phyloP scores from a whole-genome alignment of 805 yeast species.

The Myxozyma kluyveri region DNA sequence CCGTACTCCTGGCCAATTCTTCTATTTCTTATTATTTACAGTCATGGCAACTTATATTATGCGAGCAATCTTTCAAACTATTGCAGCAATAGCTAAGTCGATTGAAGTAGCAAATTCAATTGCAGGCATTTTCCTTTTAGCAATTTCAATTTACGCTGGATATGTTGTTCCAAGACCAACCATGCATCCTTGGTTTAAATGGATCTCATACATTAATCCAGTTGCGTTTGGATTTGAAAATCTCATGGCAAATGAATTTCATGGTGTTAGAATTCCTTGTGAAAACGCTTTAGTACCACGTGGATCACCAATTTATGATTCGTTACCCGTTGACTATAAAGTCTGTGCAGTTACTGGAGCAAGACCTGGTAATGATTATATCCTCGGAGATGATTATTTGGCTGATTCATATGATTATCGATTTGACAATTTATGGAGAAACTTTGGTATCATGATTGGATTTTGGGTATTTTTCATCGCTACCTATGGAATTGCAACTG shows the following conservation, averaged over 20 bases:
- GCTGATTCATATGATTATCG: constrained; percentile 45
- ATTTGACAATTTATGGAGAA: constrained; percentile 55
- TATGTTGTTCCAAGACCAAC: constrained; percentile 35
- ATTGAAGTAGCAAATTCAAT: constrained; percentile 47
- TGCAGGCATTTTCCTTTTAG: constrained; percentile 44
- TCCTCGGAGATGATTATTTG: constrained; percentile 54
- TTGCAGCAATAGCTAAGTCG: constrained; percentile 40
- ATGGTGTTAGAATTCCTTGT: constrained; percentile 42
- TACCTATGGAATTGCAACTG: constrained; percentile 37
- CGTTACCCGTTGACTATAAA: constrained; percentile 33
- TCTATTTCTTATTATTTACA: constrained; percentile 47
- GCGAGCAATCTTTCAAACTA: constrained; percentile 50
- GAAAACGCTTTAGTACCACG: constrained; percentile 42
- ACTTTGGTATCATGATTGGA: constrained; percentile 4
- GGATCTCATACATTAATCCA: constrained; percentile 50
- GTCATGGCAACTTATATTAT: constrained; percentile 44
- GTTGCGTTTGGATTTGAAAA: constrained; percentile 47
- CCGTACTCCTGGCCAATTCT: constrained; percentile 52
- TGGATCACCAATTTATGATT: constrained; percentile 34
- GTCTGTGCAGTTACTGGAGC: constrained; percentile 61
- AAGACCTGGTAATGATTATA: constrained; percentile 48
- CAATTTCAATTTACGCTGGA: constrained; percentile 46
- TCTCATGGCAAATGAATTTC: constrained; percentile 48
- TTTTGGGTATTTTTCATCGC: constrained; percentile 53
- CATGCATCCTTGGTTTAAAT: constrained; percentile 44